Base-by-base conservation (phyloP, 2,329 filamentous ascomycete species). In the Cercospora sp. region DNA sequence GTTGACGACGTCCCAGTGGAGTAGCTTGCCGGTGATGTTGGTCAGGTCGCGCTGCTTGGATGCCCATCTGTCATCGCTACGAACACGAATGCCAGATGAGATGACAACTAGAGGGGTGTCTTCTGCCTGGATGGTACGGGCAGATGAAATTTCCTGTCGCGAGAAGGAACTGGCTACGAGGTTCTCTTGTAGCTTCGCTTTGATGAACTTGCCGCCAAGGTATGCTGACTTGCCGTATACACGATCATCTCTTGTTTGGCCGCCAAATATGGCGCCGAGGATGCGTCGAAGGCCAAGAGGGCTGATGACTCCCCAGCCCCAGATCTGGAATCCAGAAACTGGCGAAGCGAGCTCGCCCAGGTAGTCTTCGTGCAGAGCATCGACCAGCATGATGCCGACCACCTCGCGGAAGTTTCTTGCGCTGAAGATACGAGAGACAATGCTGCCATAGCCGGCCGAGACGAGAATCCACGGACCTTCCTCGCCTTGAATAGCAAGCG, bases 401-500 rank as follows among this genome's bases (percentile, higher is more conserved):
- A 98, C 86, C 66, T 92, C 87, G 66, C 86, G 84, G 60, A 90
- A 86, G 77, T 97, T 92, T 16, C 94, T 89, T 32, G 92, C 90
- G 61, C 92, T 91, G 80, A 99, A 97, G 73, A 99, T 92, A 10
- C 94, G 91, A 55, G 91, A 92, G 77, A 97, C 95, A 61, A 98
- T 88, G 64, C 91, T 92, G 12, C 94, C 95, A 63, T 96, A 87
- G 30, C 94, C 94, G 3, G 93, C 91, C 57, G 92, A 93, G 40
- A 93, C 90, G 5, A 97, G 84, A 30, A 99, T 86, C 91, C 92
- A 99, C 0, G 95, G 94, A 0, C 94, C 94, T 59, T 89, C 85
- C 81, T 98, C 95, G 28, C 90, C 93, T 3, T 91, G 88, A 49
- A 88, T 84, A 1, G 90, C 89, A 5, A 99, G 86, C 2, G 93